A percentile compares a stretch with the other conserved stretches of the same genome.
These are phyloP conservation scores for Vicia sativa DNA, from an alignment of 306 rosid genomes.

Conservation along the genomic window DNA sequence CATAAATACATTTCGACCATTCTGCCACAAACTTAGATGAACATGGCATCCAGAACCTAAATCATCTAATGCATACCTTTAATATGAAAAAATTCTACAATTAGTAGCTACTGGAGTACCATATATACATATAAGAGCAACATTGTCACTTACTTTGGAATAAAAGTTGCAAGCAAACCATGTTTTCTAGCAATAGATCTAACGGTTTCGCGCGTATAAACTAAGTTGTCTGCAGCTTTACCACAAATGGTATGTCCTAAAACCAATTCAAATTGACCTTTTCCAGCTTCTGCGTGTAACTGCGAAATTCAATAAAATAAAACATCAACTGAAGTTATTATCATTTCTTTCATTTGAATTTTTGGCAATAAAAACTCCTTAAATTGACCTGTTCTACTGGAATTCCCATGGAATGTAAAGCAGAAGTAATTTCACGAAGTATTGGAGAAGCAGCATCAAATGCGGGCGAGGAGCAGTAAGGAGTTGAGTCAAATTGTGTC, in stretches of 20 bases:
- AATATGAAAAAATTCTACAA: not conserved
- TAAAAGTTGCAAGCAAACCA: conserved; percentile 15
- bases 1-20: conserved; percentile 72
- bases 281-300: conserved; percentile 81
- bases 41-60: conserved; percentile 90
- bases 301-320: not conserved
- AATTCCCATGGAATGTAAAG: no score
- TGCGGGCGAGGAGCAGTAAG: conserved; percentile 67
- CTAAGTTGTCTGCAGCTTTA: conserved; percentile 71
- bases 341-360: no score
- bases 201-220: conserved; percentile 71
- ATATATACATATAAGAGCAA: no score
- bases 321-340: no score
- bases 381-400: no score
- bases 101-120: no score
- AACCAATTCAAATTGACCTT: conserved; percentile 29
- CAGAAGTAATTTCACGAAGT: conserved; percentile 56
- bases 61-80: conserved; percentile 74
- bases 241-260: conserved; percentile 57
- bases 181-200: conserved; percentile 77
- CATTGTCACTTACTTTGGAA: conserved; percentile 73
- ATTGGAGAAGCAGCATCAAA: conserved; percentile 75
- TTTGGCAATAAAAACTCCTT: no score
- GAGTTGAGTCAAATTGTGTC: conserved; percentile 69
- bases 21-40: conserved; percentile 77